Conservation (phyloP, 2,329 filamentous ascomycete genomes). For the Aureobasidium sp. region DNA sequence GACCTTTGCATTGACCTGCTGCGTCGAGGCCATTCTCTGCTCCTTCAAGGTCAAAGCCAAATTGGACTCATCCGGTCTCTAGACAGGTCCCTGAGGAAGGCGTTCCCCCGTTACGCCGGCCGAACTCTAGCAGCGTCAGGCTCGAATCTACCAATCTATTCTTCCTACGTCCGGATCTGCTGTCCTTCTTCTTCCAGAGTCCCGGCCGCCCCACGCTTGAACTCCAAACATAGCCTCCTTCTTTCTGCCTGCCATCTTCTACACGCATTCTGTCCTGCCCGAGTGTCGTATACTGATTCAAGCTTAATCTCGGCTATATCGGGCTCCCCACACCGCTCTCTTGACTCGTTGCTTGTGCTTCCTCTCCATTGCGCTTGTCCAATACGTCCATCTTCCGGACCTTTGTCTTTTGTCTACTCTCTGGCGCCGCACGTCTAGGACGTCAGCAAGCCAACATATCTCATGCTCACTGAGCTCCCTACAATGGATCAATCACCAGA, state of each 20-base stretch:
- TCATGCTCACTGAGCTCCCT: not conserved
- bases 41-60: not conserved
- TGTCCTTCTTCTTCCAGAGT: not conserved
- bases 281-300: not conserved
- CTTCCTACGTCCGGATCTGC: constrained; percentile 8
- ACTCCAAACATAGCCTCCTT: constrained; percentile 12
- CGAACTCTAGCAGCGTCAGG: constrained; percentile 13
- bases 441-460: not conserved
- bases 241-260: not conserved
- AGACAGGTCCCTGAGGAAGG: constrained; percentile 7
- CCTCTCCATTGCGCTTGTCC: not conserved
- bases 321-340: not conserved
- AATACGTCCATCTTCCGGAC: not conserved
- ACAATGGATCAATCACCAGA: not conserved
- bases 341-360: not conserved
- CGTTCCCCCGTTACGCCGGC: constrained; percentile 13
- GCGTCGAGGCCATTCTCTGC: not conserved
- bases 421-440: not conserved
- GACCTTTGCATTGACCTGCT: not conserved
- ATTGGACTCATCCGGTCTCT: not conserved
- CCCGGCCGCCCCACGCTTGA: constrained; percentile 9
- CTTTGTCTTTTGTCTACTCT: not conserved
- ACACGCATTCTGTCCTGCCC: not conserved
- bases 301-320: not conserved
- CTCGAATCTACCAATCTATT: constrained; percentile 14